Evolutionary conservation across 306 rosid species (phyloP), one percentile per base, ranked within the genome.

Genomic region (Alnus rubra): DNA sequence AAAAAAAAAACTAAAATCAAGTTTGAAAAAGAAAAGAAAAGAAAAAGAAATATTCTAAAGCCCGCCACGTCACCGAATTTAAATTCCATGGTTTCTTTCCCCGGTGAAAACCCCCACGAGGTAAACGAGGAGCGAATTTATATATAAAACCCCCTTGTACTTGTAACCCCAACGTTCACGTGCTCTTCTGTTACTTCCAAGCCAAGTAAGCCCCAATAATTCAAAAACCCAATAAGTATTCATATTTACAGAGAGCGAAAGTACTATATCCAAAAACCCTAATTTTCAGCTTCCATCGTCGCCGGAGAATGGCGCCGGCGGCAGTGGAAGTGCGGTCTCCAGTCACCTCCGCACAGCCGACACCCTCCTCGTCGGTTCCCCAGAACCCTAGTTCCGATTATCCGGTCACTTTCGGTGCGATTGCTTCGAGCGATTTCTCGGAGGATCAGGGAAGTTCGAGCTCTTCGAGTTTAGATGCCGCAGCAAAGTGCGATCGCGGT

Each of bases 221-320:
- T 42, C 45, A 5, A 42, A 42, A 42, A 42, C 45, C 45, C 6
- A 42, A 42, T 4, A 42, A 42, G 45, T 42, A 42, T 42, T 42
- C 45, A 5, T 42, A 42, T 42, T 42, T 42, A 42, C 6, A 42
- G 12, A n/a, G n/a, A n/a, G 30, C 14, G 13, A 10, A 28, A 59
- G n/a, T 52, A 13, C 56, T 11, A 45, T 48, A 44, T 81, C 77
- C 69, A 62, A 69, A 42, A 81, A 83, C 90, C 92, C 85, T 78
- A 81, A 76, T 69, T 44, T 54, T 39, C 55, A 18, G 30, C 39
- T 9, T 52, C 15, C 0, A n/a, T 65, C 8, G 59, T 49, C 75
- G n/a, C 80, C 44, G 80, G 71, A 5, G 12, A 81, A 89, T 88
- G 94, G 50, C 97, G 78, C 80, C 90, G 80, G 78, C 91, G 79